phyloP scores from a whole-genome alignment of 2,329 filamentous ascomycete genomes.

The Colletotrichum sublineola region DNA sequence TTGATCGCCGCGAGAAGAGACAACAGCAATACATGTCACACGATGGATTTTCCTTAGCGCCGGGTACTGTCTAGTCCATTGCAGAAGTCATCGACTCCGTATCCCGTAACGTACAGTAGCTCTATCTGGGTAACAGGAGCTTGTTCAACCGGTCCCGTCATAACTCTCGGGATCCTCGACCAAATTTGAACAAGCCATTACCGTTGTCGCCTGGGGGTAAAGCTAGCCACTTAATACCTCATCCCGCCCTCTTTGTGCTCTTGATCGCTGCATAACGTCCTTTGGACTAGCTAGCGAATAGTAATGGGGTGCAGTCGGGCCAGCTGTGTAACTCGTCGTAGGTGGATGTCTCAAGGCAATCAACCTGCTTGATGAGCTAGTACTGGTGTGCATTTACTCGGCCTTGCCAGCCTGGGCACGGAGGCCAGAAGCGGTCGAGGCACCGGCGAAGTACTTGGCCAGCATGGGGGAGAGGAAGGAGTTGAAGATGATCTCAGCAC shows the following conservation, averaged over 20 bases:
- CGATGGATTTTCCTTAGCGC: conserved; percentile 4
- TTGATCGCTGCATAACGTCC: conserved; percentile 30
- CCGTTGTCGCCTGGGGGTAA: conserved; percentile 38
- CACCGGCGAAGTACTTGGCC: conserved; percentile 85
- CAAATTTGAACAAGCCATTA: conserved; percentile 40
- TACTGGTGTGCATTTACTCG: conserved; percentile 63
- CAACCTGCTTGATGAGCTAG: conserved; percentile 35
- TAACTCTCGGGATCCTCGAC: conserved; percentile 23
- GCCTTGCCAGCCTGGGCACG: conserved; percentile 87
- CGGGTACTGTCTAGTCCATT: conserved; percentile 37
- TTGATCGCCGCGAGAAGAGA: background rate
- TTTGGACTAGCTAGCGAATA: conserved; percentile 36
- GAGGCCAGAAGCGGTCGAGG: conserved; percentile 86
- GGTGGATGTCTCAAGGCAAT: conserved; percentile 39
- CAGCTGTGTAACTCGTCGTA: conserved; percentile 33
- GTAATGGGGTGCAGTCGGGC: conserved; percentile 27
- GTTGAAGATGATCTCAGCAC: conserved; percentile 96
- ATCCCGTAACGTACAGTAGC: conserved; percentile 38
- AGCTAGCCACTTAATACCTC: conserved; percentile 15
- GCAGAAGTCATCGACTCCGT: conserved; percentile 38
- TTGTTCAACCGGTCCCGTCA: conserved; percentile 29
- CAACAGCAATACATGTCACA: conserved; percentile 26
- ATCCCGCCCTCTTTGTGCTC: conserved; percentile 33
- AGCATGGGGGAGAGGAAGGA: conserved; percentile 94
- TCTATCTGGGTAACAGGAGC: conserved; percentile 40